Conservation (phyloP, 2,329 filamentous ascomycete species). For the Coniochaeta hoffmannii region DNA sequence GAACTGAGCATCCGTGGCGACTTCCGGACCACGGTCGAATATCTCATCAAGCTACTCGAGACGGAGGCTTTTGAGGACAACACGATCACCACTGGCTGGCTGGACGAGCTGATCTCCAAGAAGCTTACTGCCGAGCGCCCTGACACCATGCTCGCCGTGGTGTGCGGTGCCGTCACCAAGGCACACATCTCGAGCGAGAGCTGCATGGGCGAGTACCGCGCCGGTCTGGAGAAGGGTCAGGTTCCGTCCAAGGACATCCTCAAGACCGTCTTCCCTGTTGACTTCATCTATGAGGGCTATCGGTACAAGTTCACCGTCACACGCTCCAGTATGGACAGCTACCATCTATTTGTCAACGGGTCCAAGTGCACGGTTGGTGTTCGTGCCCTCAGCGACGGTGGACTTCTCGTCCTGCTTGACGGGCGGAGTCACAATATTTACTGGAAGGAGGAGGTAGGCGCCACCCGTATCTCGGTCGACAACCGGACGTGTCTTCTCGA, state of each 20-base stretch:
- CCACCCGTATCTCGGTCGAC: constrained; percentile 91
- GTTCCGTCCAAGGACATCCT: constrained; percentile 94
- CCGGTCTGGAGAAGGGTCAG: constrained; percentile 91
- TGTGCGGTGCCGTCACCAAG: constrained; percentile 91
- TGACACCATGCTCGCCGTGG: constrained; percentile 86
- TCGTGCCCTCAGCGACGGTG: constrained; percentile 86
- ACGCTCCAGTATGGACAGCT: constrained; percentile 84
- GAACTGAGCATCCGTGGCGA: constrained; percentile 99
- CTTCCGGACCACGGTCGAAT: constrained; percentile 97
- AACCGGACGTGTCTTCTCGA: constrained; percentile 97
- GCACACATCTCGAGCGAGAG: constrained; percentile 90
- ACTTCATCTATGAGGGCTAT: constrained; percentile 96
- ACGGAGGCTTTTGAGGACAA: constrained; percentile 98
- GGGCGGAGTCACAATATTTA: constrained; percentile 97
- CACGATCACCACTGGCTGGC: constrained; percentile 97
- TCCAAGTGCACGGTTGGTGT: constrained; percentile 94
- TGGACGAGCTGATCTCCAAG: constrained; percentile 97
- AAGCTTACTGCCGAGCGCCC: constrained; percentile 94
- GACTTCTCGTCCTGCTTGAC: constrained; percentile 80
- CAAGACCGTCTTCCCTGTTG: constrained; percentile 94
- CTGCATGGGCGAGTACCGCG: constrained; percentile 79
- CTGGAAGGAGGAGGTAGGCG: constrained; percentile 98
- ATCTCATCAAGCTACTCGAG: constrained; percentile 96
- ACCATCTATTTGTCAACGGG: constrained; percentile 97
- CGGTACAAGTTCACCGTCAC: constrained; percentile 99